A percentile compares a stretch with the other conserved stretches of the same genome.
phyloP scores from a whole-genome alignment of 176 grass and related monocot genomes.

The Pontederia crassipes region DNA sequence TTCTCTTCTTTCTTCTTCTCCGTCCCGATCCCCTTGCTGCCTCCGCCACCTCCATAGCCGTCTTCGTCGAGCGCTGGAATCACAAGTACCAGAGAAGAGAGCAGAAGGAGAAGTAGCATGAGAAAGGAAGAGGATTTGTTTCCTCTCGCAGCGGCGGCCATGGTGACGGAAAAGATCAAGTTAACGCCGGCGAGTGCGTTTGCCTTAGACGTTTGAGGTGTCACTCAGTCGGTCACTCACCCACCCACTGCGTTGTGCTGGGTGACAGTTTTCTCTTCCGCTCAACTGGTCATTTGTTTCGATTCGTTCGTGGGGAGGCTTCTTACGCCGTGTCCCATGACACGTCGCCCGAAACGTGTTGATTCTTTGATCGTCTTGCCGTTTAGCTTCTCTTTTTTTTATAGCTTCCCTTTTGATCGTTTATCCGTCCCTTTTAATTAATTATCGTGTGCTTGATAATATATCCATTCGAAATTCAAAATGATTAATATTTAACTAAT shows the following conservation, averaged over 20 bases:
- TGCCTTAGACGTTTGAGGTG: too few species aligned
- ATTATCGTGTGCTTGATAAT: too few species aligned
- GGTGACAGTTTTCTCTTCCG: not conserved
- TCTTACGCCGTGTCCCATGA: not conserved
- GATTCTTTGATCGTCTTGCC: not conserved
- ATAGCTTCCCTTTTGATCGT: not conserved
- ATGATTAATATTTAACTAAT: too few species aligned
- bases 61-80: not conserved
- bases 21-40: not conserved
- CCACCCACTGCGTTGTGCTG: not conserved
- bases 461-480: too few species aligned
- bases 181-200: too few species aligned
- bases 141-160: too few species aligned
- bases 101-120: too few species aligned
- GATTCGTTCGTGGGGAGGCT: not conserved
- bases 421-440: not conserved
- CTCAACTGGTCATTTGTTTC: not conserved
- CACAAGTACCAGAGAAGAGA: too few species aligned
- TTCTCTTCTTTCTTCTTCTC: not conserved
- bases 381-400: not conserved
- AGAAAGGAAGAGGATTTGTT: too few species aligned
- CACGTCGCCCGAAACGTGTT: slow-evolving; percentile 2
- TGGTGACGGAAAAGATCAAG: too few species aligned
- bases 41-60: not conserved
- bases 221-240: too few species aligned